phyloP scores from a whole-genome alignment of 2,329 filamentous ascomycete species.

The Colletotrichum gloeosporioides region DNA sequence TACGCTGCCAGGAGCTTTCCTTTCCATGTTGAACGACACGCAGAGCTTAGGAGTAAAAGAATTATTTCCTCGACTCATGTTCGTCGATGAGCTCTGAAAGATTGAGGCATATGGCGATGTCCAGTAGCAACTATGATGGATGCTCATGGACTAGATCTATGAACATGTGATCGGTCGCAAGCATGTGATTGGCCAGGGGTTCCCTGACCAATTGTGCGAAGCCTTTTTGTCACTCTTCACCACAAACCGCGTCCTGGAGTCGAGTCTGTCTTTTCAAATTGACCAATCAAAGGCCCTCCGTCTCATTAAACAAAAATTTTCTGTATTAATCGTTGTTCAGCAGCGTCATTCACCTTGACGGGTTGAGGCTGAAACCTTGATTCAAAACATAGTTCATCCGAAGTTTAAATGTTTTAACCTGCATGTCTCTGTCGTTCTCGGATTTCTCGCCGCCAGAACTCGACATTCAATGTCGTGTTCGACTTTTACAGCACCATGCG shows the following conservation, averaged over 20 bases:
- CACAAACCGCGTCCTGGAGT: background rate
- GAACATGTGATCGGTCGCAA: background rate
- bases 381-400: background rate
- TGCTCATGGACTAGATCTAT: background rate
- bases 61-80: background rate
- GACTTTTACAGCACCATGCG: background rate
- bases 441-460: background rate
- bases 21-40: background rate
- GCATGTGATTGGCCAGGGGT: background rate
- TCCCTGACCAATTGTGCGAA: background rate
- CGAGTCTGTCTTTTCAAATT: background rate
- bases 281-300: background rate
- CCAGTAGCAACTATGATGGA: background rate
- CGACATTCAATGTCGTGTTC: background rate
- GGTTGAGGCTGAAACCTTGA: background rate
- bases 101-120: background rate
- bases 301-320: background rate
- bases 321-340: background rate
- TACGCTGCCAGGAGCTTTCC: background rate
- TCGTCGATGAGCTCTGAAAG: background rate
- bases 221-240: background rate
- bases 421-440: background rate
- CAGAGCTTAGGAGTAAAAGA: background rate
- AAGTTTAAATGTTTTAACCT: background rate
- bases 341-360: background rate